Base-by-base conservation (phyloP, 305 asterid genomes). In the Fraxinus sp. region DNA sequence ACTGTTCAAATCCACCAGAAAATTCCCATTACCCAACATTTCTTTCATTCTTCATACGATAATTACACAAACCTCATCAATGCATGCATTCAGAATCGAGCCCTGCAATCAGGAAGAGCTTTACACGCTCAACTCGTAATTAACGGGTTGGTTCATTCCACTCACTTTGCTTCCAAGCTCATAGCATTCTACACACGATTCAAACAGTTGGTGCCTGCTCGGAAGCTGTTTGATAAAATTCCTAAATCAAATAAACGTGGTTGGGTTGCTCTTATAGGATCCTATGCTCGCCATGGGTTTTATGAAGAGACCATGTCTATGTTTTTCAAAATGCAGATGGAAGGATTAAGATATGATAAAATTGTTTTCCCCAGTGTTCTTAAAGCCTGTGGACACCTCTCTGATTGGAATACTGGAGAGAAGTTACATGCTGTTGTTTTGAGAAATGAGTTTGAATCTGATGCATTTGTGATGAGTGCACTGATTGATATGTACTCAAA, bases 401-500 rank as follows among this genome's bases (percentile, higher is more conserved):
- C 52, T 26, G 91, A 90, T 84, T 26, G 30, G 14, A 84, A 35
- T 71, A 83, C 87, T 3, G 95, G 95, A 6, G 79, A 80, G 85
- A 83, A 76, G 76, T 0, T 91, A 11, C 97, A 93, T 46, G 88
- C 88, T 59, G 41, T 88, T 85, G 86, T 84, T 76, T 37, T 90
- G 70, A 88, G 84, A 84, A 78, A 79, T 44, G 90, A 78, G 86
- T 86, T 89, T 57, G 88, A 82, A 1, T 71, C 57, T 9, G 97
- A 93, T 78, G 88, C 88, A 3, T 91, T 90, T 72, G 90, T 90
- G 78, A 76, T 74, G 74, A 89, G 92, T 84, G 92, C 93, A 28
- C 80, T 93, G 86, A 79, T 92, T 44, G 92, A 86, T 72, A 90
- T 91, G 95, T 94, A 94, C 81, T 86, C 94, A 5, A 91, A 85